Evolutionary conservation across 805 yeast genomes (phyloP), one percentile per base, ranked within the genome.

Genomic region (Spathaspora arborariae): DNA sequence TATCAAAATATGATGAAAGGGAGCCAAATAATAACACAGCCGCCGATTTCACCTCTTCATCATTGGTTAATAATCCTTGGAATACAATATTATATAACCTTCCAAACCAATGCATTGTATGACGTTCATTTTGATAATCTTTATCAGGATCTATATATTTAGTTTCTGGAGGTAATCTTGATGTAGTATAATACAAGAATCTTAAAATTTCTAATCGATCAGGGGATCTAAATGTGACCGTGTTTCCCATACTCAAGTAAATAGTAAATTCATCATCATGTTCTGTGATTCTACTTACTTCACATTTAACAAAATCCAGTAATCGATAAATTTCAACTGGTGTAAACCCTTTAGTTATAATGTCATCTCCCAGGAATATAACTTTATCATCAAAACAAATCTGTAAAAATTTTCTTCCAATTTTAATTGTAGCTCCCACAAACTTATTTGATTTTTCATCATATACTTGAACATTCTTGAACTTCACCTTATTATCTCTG

Each of bases 371-470:
- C 11, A 50, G 48, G 24, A 61, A 62, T 4, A 48, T 43, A 5
- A 56, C 50, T 19, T 46, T 41, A 5, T 63, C 63, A 20, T 56
- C 63, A 3, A 58, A 53, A 48, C 68, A 68, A 4, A 86, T 63
- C 58, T 85, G 91, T 39, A 88, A 57, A 65, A 72, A 84, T 54
- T 79, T 80, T 47, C 85, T 76, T 6, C 96, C 96, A 45, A 88
- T 75, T 54, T 80, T 82, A 49, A 88, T 48, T 0, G 79, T 75
- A 2, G 84, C 84, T 1, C 88, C 84, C 16, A 76, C 67, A 52
- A 78, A 81, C 27, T 77, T 66, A n/a, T 75, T 74, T 15, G 70
- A 66, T 1, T 63, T 65, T 3, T 66, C 65, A 47, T 82, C 80
- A 57, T 70, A 84, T 8, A 80, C 53, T 5, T 78, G 72, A 21